These are phyloP conservation scores for Picea glauca DNA, from an alignment of 75 land plant species.

Conservation along the genomic window DNA sequence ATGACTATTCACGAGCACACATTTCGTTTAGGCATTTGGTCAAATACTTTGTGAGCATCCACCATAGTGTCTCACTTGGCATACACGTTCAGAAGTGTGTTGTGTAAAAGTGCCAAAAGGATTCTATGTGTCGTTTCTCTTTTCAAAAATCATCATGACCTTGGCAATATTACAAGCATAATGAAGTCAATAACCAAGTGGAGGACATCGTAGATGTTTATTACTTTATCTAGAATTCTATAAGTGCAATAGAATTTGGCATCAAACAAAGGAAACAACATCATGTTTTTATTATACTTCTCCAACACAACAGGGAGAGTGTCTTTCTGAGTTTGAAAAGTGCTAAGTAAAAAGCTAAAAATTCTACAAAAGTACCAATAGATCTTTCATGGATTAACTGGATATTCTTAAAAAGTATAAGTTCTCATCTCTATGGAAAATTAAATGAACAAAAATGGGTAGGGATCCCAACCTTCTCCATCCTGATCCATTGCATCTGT, in stretches of 20 bases:
- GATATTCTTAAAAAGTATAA: background rate
- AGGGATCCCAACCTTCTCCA: conserved; percentile 42
- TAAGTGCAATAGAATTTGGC: background rate
- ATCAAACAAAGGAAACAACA: background rate
- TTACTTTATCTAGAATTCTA: background rate
- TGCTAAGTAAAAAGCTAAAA: no score
- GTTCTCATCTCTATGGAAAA: background rate
- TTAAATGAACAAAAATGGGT: background rate
- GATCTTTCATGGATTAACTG: no score
- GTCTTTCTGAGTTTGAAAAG: no score
- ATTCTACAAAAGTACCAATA: no score
- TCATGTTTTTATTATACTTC: no score
- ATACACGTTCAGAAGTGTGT: no score
- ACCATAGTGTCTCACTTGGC: no score
- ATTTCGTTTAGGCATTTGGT: no score
- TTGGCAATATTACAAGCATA: background rate
- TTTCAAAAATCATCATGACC: background rate
- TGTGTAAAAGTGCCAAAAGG: no score
- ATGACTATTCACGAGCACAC: no score
- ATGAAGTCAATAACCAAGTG: background rate
- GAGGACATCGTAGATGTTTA: background rate
- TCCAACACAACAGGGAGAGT: no score
- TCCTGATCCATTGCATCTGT: conserved; percentile 61
- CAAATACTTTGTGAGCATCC: no score
- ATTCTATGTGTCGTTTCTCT: background rate